These are phyloP conservation scores for Ceriops tagal DNA, from an alignment of 345 rosid species.

Conservation along the genomic window DNA sequence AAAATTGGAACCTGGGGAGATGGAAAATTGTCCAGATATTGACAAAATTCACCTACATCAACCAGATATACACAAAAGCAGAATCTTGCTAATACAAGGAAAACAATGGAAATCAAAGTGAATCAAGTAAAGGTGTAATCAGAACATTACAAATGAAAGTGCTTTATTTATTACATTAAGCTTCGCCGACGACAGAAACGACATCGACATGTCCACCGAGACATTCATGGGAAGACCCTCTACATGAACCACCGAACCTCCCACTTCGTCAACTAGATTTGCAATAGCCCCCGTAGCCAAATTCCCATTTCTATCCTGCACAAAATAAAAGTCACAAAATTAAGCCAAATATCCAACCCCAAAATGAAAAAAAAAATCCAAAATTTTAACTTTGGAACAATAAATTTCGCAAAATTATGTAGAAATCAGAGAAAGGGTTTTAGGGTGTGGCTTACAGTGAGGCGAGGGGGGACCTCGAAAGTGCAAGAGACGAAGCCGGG, in stretches of 20 bases:
- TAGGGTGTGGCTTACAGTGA: conserved; percentile 45
- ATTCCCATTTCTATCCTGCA: conserved; percentile 71
- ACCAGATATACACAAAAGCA: no score
- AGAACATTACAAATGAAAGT: not conserved
- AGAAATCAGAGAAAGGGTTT: conserved; percentile 6
- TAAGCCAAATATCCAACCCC: not conserved
- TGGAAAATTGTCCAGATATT: no score
- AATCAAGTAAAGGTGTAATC: no score
- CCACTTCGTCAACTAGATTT: conserved; percentile 87
- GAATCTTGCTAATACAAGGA: no score
- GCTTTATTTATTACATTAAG: conserved; percentile 9
- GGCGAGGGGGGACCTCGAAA: conserved; percentile 84
- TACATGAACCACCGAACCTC: conserved; percentile 53
- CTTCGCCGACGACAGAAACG: conserved; percentile 44
- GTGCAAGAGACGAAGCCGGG: conserved; percentile 65
- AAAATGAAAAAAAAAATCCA: no score
- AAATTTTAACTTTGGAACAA: no score
- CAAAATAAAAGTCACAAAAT: not conserved
- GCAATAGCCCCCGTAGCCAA: conserved; percentile 79
- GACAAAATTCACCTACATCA: no score
- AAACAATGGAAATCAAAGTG: no score
- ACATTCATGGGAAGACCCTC: conserved; percentile 67
- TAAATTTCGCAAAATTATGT: no score
- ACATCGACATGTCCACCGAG: conserved; percentile 87
- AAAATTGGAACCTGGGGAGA: no score